Conservation (phyloP, 176 grass and related monocot species). For the Saccharum officinarum region DNA sequence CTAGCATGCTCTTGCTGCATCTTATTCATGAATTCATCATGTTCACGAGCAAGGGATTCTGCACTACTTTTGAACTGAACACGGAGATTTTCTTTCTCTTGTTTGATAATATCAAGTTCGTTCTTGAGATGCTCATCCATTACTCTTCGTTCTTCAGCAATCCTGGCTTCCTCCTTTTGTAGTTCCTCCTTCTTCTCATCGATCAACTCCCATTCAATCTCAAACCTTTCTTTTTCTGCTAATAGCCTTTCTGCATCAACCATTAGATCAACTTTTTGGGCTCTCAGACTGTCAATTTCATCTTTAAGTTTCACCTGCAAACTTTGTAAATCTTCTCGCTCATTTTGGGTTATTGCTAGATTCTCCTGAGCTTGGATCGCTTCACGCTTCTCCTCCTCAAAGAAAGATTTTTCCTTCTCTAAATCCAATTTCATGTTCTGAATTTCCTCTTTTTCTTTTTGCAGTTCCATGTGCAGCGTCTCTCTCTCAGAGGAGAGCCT, state of each 20-base stretch:
- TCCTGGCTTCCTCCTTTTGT: constrained; percentile 57
- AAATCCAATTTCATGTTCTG: constrained; percentile 59
- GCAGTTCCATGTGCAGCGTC: constrained; percentile 24
- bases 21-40: constrained; percentile 69
- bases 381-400: constrained; percentile 66
- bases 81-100: constrained; percentile 75
- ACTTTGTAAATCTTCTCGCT: constrained; percentile 60
- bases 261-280: constrained; percentile 68
- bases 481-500: constrained; percentile 43
- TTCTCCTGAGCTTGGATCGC: constrained; percentile 54
- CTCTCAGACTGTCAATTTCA: constrained; percentile 91
- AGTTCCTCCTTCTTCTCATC: constrained; percentile 90
- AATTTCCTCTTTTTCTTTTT: constrained; percentile 63
- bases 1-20: constrained; percentile 76
- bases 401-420: constrained; percentile 61
- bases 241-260: constrained; percentile 76
- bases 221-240: constrained; percentile 93
- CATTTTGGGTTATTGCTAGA: constrained; percentile 66
- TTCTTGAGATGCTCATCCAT: constrained; percentile 59
- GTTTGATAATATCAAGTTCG: constrained; percentile 68
- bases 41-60: constrained; percentile 71
- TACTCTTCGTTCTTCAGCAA: constrained; percentile 67
- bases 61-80: constrained; percentile 64
- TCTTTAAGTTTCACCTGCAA: constrained; percentile 85
- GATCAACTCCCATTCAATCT: constrained; percentile 89